Percentiles rank a stretch among this genome's conserved stretches.
phyloP scores from a whole-genome alignment of 192 early-diverging fungal species.

The Umbelopsis vinacea region DNA sequence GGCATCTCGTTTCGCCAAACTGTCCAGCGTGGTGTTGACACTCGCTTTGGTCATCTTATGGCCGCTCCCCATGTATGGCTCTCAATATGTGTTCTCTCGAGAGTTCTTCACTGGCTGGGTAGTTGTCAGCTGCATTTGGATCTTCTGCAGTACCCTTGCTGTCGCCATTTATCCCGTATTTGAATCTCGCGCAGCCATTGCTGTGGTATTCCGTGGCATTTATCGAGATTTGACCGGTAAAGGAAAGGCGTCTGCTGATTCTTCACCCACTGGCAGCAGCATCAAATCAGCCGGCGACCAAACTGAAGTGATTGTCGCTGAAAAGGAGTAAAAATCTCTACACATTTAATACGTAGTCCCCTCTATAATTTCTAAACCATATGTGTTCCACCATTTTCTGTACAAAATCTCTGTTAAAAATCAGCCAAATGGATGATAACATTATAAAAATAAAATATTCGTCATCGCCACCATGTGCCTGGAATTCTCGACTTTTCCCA shows the following conservation, averaged over 20 bases:
- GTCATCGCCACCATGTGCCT: too few relatives aligned
- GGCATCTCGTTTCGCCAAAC: slow-evolving; percentile 62
- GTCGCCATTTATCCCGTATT: slow-evolving; percentile 64
- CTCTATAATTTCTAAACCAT: too few relatives aligned
- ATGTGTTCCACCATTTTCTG: not conserved
- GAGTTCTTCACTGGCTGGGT: slow-evolving; percentile 77
- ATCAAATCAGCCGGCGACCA: not conserved
- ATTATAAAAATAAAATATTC: too few relatives aligned
- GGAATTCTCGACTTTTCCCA: too few relatives aligned
- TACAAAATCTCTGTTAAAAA: not conserved
- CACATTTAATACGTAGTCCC: not conserved
- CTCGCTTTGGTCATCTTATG: slow-evolving; percentile 65
- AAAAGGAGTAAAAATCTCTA: slow-evolving; percentile 9
- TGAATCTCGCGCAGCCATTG: slow-evolving; percentile 42
- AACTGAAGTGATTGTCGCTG: slow-evolving; percentile 15
- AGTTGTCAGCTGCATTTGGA: slow-evolving; percentile 65
- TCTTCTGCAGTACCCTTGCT: slow-evolving; percentile 51
- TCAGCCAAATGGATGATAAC: too few relatives aligned
- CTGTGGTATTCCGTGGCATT: slow-evolving; percentile 31
- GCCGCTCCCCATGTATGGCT: slow-evolving; percentile 72
- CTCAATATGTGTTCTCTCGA: slow-evolving; percentile 64
- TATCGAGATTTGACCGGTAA: slow-evolving; percentile 19
- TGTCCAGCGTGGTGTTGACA: slow-evolving; percentile 56
- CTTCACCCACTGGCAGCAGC: not conserved
- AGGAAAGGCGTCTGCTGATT: not conserved